Evolutionary conservation across 140 eudicot genomes (phyloP).

Genomic region (Senecio squalidus): DNA sequence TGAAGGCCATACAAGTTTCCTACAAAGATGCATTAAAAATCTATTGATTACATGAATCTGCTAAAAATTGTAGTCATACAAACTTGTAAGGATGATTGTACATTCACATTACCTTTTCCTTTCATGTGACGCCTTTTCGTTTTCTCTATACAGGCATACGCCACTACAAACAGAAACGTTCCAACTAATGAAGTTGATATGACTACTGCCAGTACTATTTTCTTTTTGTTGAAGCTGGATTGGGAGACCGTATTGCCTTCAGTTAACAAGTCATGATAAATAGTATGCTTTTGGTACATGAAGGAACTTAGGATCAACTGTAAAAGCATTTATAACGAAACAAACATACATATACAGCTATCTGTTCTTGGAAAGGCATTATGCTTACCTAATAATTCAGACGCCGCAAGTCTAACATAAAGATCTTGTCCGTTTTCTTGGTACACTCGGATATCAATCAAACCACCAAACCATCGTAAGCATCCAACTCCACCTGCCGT

Average conservation of each 20-base stretch:
- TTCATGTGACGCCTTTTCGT: not conserved
- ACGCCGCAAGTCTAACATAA: too few species aligned
- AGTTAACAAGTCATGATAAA: not conserved
- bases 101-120: not conserved
- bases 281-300: not conserved
- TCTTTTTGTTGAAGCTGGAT: not conserved
- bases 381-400: too few species aligned
- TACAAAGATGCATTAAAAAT: not conserved
- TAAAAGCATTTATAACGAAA: too few species aligned
- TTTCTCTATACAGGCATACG: not conserved
- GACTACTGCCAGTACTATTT: not conserved
- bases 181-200: not conserved
- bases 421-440: too few species aligned
- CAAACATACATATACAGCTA: too few species aligned
- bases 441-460: too few species aligned
- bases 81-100: not conserved
- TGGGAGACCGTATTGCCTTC: not conserved
- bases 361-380: too few species aligned
- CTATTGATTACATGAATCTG: not conserved
- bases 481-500: too few species aligned
- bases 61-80: not conserved
- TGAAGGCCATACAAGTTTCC: not conserved
- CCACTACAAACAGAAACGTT: not conserved
- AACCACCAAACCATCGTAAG: too few species aligned
- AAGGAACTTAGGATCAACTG: too few species aligned